A percentile compares a stretch with the other conserved stretches of the same genome.
phyloP scores from a whole-genome alignment of 1,139 yeast genomes.

The Candida dubliniensis region DNA sequence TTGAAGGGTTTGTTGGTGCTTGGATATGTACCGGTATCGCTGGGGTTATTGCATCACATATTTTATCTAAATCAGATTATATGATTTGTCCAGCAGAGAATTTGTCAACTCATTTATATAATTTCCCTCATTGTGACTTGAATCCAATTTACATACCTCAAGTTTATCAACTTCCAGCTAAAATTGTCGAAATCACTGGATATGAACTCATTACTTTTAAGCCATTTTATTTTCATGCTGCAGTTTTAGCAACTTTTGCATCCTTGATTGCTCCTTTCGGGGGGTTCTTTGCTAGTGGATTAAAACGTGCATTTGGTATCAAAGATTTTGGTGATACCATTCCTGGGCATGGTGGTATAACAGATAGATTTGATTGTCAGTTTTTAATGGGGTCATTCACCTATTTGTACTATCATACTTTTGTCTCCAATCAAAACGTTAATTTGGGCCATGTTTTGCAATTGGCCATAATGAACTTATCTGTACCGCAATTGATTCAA shows the following conservation, averaged over 20 bases:
- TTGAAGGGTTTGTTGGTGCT: constrained; percentile 97
- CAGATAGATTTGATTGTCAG: constrained; percentile 97
- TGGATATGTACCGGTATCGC: constrained; percentile 90
- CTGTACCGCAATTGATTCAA: constrained; percentile 63
- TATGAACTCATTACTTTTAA: constrained; percentile 59
- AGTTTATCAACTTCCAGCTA: constrained; percentile 70
- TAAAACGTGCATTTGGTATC: constrained; percentile 94
- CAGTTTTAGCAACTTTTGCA: constrained; percentile 88
- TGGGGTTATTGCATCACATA: constrained; percentile 63
- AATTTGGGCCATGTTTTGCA: constrained; percentile 75
- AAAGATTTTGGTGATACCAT: constrained; percentile 40
- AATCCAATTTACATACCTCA: constrained; percentile 87
- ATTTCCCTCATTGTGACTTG: constrained; percentile 65
- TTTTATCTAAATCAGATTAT: constrained; percentile 67
- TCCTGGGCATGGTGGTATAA: constrained; percentile 94
- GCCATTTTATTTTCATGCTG: constrained; percentile 88
- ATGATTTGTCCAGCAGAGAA: constrained; percentile 83
- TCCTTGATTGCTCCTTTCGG: constrained; percentile 98
- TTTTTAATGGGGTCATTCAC: constrained; percentile 96
- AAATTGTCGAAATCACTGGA: constrained; percentile 44
- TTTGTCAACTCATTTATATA: constrained; percentile 55
- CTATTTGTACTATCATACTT: constrained; percentile 88
- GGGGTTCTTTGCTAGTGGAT: constrained; percentile 95
- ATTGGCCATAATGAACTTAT: constrained; percentile 69
- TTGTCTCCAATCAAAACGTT: constrained; percentile 71